Evolutionary conservation across 768 basidiomycete genomes (phyloP).

Genomic region (Kwoniella botswanensis): DNA sequence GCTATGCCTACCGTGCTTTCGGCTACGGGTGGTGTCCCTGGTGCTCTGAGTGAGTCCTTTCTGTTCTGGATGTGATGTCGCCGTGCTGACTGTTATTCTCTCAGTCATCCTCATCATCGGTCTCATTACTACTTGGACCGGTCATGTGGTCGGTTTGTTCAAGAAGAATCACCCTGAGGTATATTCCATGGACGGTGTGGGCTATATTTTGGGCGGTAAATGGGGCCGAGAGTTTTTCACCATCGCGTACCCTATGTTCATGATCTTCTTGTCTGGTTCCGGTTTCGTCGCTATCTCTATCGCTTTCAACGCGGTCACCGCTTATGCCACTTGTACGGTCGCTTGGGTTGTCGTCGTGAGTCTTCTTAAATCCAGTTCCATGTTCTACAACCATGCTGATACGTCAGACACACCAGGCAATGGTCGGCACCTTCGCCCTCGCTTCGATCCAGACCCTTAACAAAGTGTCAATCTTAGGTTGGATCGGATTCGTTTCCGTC

Average conservation of each 20-base stretch:
- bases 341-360: conserved; percentile 38
- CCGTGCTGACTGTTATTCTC: not conserved
- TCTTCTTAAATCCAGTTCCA: not conserved
- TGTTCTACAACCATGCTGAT: not conserved
- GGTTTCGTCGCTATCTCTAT: conserved; percentile 44
- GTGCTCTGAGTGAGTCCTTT: conserved; percentile 33
- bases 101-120: conserved; percentile 34
- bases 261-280: conserved; percentile 41
- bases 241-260: conserved; percentile 42
- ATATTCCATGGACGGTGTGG: conserved; percentile 42
- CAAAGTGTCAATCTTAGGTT: conserved; percentile 29
- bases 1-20: conserved; percentile 45
- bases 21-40: conserved; percentile 44
- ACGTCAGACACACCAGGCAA: conserved; percentile 7
- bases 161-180: conserved; percentile 47
- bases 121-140: conserved; percentile 38
- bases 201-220: conserved; percentile 34
- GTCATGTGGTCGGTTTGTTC: conserved; percentile 38
- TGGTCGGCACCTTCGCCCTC: conserved; percentile 30
- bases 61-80: too few relatives aligned
- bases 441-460: conserved; percentile 37
- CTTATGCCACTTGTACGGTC: conserved; percentile 46
- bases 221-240: conserved; percentile 43
- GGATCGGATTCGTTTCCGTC: conserved; percentile 26
- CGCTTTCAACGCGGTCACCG: conserved; percentile 46